Evolutionary conservation across 1,284 basidiomycete genomes (phyloP), one percentile per base, ranked within the genome.

Genomic region (Flammula alnicola): DNA sequence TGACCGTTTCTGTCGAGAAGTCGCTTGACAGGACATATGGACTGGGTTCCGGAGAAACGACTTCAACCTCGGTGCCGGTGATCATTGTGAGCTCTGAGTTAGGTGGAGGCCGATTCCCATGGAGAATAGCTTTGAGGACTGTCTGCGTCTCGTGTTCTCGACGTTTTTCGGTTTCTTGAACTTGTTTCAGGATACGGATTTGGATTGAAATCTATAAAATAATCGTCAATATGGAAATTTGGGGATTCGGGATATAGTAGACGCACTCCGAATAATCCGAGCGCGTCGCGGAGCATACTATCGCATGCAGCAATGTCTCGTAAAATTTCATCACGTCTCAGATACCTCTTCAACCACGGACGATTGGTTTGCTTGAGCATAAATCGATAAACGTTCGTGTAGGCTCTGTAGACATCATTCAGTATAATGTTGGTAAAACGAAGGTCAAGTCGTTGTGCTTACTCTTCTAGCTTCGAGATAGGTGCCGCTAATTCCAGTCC

Each of bases 341-440:
- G 74, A 63, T 91, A 92, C 2, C 88, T 77, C 68, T 90, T 91
- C 54, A 93, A 66, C 70, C 91, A 92, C 0, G 88, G 86, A 1
- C 86, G 71, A 43, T 79, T 77, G 8, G 76, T 73, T 54, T 88
- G 83, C 54, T 80, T 83, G 50, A 77, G 61, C 14, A 88, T 73
- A 56, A 89, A 76, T 5, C 65, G 57, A 39, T 75, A 70, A 2
- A 89, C 79, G 38, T 73, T 32, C 6, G 61, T 57, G 56, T 79
- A 82, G 0, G 74, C 64, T 14, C 73, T 80, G 23, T 25, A 14
- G 17, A 16, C 9, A 16, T 42, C 16, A 30, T 29, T 30, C 25
- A 26, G 4, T 3, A 42, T 38, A 23, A 8, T 30, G 31, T 7
- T 37, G 25, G 16, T 10, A 14, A 41, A 20, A 44, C 5, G 31